Evolutionary conservation across 805 yeast species (phyloP).

Genomic region (Blastobotrys mokoenaii): DNA sequence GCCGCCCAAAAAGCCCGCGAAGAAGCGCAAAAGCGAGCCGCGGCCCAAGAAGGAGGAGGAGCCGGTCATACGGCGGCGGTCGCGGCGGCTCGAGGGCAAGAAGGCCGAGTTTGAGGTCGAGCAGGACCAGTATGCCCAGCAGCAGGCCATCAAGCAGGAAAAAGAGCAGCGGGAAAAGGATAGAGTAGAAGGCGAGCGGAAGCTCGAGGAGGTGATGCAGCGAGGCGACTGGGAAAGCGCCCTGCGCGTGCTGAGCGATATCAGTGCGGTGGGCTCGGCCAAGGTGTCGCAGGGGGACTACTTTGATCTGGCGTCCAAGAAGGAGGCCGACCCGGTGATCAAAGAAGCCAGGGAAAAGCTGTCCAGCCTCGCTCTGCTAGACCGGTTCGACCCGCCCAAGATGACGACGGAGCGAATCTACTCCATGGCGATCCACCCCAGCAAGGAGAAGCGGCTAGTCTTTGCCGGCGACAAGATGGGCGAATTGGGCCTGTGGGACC

Average conservation of each 20-base stretch:
- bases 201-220: constrained; percentile 23
- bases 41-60: constrained; percentile 16
- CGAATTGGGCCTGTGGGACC: constrained; percentile 81
- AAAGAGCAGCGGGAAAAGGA: constrained; percentile 39
- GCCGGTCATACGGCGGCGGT: constrained; percentile 57
- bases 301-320: constrained; percentile 22
- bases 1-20: too few species aligned
- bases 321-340: constrained; percentile 23
- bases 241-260: constrained; percentile 19
- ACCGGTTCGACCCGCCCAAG: constrained; percentile 56
- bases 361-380: constrained; percentile 41
- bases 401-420: constrained; percentile 63
- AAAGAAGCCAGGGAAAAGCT: constrained; percentile 58
- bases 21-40: constrained; percentile 15
- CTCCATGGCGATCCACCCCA: constrained; percentile 69
- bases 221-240: constrained; percentile 33
- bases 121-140: constrained; percentile 27
- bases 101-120: constrained; percentile 43
- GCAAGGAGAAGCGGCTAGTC: constrained; percentile 49
- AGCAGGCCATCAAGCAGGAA: constrained; percentile 15
- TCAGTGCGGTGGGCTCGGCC: too few species aligned
- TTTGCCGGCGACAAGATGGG: constrained; percentile 91
- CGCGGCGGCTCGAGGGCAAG: constrained; percentile 71
- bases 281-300: constrained; percentile 29
- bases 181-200: constrained; percentile 39